Percentiles rank a stretch among this genome's conserved stretches.
These are phyloP conservation scores for Russula sp. DNA, from an alignment of 768 basidiomycete species.

Conservation along the genomic window DNA sequence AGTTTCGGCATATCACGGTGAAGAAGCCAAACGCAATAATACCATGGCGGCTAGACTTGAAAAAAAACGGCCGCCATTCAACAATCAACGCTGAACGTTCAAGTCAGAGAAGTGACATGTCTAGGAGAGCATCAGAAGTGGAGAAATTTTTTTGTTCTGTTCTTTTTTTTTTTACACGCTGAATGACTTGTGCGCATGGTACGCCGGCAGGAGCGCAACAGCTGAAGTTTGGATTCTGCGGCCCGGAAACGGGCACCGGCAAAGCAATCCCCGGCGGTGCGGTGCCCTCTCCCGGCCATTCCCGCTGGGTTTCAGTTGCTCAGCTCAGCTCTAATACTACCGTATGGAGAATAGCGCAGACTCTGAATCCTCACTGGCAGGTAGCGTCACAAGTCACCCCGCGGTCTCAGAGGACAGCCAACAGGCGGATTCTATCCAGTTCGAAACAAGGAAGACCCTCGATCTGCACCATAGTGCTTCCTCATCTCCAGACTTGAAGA, in stretches of 20 bases:
- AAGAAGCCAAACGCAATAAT: neutral
- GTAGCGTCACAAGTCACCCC: neutral
- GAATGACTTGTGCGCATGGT: too few species aligned
- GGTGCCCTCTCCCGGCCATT: too few species aligned
- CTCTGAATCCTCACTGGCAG: neutral
- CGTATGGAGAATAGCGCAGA: slow-evolving; percentile 6
- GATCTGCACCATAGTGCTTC: slow-evolving; percentile 20
- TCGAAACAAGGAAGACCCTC: neutral
- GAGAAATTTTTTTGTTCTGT: neutral
- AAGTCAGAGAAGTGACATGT: neutral
- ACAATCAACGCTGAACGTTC: neutral
- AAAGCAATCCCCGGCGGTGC: too few species aligned
- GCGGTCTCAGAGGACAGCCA: neutral
- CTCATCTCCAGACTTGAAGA: slow-evolving; percentile 25
- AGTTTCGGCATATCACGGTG: neutral
- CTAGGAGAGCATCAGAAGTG: neutral
- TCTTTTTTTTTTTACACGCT: neutral
- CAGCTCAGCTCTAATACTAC: neutral
- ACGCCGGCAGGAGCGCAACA: neutral
- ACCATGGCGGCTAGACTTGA: neutral
- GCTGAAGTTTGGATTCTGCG: neutral
- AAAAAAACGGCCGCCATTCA: slow-evolving; percentile 2
- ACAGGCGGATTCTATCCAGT: neutral
- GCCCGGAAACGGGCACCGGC: slow-evolving; percentile 2
- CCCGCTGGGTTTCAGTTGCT: neutral